These are phyloP conservation scores for Trifolium pratense DNA, from an alignment of 306 rosid species.

Conservation along the genomic window DNA sequence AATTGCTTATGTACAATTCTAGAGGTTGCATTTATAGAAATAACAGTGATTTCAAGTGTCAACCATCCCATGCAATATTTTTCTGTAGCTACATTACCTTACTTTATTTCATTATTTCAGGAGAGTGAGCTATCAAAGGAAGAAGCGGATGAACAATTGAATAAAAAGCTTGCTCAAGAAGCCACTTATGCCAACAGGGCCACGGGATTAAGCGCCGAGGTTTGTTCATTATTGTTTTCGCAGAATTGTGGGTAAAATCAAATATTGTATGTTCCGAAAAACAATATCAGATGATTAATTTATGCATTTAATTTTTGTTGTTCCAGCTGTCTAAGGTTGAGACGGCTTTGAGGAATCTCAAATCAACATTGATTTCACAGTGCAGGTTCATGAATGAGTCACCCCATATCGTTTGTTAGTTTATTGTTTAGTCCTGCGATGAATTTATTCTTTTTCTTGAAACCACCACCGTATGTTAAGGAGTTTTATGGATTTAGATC, in stretches of 20 bases:
- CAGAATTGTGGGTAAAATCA: conserved; percentile 15
- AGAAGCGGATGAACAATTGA: conserved; percentile 55
- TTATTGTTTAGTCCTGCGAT: background rate
- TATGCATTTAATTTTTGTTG: conserved; percentile 9
- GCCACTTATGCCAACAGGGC: conserved; percentile 74
- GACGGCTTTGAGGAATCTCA: too few species aligned
- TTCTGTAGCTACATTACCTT: too few species aligned
- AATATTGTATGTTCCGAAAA: background rate
- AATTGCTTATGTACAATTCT: too few species aligned
- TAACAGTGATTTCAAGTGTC: too few species aligned
- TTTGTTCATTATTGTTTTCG: conserved; percentile 39
- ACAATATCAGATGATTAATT: conserved; percentile 29
- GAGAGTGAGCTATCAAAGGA: conserved; percentile 61
- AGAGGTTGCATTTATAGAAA: too few species aligned
- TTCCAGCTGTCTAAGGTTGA: too few species aligned
- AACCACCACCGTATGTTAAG: background rate
- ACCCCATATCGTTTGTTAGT: background rate
- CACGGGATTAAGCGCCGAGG: conserved; percentile 61
- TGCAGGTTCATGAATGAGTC: conserved; percentile 50
- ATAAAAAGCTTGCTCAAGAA: conserved; percentile 61
- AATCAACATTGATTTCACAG: too few species aligned
- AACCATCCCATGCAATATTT: too few species aligned
- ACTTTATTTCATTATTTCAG: conserved; percentile 47
- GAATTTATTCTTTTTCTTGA: background rate
- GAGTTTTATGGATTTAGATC: conserved; percentile 1